Evolutionary conservation across 2,329 filamentous ascomycete species (phyloP).

Genomic region (Phaeosphaeria sp.): DNA sequence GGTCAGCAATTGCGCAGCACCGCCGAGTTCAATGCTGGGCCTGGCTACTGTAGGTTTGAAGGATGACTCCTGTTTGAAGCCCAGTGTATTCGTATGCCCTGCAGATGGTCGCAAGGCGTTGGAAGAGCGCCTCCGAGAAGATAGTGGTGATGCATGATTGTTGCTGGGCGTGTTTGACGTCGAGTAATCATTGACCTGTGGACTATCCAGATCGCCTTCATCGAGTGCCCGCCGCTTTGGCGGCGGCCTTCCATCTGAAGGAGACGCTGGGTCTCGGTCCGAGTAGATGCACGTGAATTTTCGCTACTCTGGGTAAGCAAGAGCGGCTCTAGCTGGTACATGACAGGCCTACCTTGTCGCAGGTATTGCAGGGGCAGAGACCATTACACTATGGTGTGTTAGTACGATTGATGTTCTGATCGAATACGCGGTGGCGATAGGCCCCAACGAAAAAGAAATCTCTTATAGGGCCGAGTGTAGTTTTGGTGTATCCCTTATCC

Average conservation of each 20-base stretch:
- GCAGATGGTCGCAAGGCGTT: constrained; percentile 12
- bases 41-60: constrained; percentile 25
- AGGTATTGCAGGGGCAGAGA: constrained; percentile 63
- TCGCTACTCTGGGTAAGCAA: constrained; percentile 39
- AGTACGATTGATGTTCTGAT: constrained; percentile 9
- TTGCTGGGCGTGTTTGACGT: constrained; percentile 32
- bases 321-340: background rate
- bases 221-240: constrained; percentile 38
- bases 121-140: constrained; percentile 25
- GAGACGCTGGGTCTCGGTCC: constrained; percentile 44
- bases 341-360: constrained; percentile 56
- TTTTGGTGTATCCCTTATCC: background rate
- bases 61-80: constrained; percentile 27
- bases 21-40: constrained; percentile 32
- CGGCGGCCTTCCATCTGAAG: constrained; percentile 46
- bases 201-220: constrained; percentile 23
- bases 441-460: constrained; percentile 3
- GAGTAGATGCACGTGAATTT: constrained; percentile 49
- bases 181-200: constrained; percentile 23
- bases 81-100: constrained; percentile 5
- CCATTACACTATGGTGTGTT: constrained; percentile 60
- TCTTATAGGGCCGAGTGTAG: background rate
- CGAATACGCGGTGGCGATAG: background rate
- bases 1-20: constrained; percentile 30
- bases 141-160: constrained; percentile 25